Evolutionary conservation across 306 rosid genomes (phyloP), one percentile per base, ranked within the genome.

Genomic region (Erythrophleum fordii): DNA sequence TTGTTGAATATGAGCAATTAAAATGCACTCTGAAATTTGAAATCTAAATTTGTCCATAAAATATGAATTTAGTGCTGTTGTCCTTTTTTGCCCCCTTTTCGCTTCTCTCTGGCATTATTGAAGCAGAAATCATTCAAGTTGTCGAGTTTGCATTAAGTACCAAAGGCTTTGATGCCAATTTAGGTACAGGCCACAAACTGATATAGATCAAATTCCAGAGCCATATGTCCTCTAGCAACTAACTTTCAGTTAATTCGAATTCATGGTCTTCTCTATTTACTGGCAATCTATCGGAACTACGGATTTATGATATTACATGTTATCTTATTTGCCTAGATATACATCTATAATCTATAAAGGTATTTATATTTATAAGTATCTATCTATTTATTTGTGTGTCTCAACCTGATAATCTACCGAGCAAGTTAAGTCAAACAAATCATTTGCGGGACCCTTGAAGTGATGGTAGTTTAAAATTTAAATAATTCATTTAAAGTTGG

Each of bases 101-200:
- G 37, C 41, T 69, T 23, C 11, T 23, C 59, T 39, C 42, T 39
- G 20, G 72, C 72, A 26, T 16, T 35, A 49, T 48, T 28, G 60
- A 69, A 69, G 52, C 13, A 42, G 35, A 72, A 35, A 35, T 72
- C 41, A n/a, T 16, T 76, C 34, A 6, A 82, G 23, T 51, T 77
- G 44, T 81, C 14, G 29, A 14, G 29, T 81, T 53, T 73, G 60
- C 70, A 49, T n/a, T 39, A 35, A 39, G 62, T 77, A 34, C 10
- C 9, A 13, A n/a, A 73, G 76, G 77, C 29, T 73, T 45, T 0
- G 72, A 56, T 65, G 22, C 52, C 58, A 56, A 67, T 25, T 67
- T 67, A 44, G 34, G 13, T 35, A 10, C 53, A 56, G 42, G 42
- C 16, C 31, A 28, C 45, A 25, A 46, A 74, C 58, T 56, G 28